Evolutionary conservation across 1,139 yeast species (phyloP).

Genomic region (Debaryomycetaceae sp.): DNA sequence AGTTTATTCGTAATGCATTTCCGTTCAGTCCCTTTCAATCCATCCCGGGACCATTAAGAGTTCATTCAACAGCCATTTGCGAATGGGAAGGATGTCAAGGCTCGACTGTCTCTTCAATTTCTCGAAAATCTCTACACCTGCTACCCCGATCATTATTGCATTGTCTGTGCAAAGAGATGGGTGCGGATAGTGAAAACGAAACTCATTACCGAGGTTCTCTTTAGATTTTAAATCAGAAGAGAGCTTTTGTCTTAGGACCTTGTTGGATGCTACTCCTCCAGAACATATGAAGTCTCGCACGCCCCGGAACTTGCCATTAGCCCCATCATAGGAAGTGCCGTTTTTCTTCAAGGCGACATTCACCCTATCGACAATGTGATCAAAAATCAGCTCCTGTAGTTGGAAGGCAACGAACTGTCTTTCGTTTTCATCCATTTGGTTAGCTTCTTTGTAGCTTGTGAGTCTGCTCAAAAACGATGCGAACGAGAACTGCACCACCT

Average conservation of each 20-base stretch:
- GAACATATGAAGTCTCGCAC: constrained; percentile 70
- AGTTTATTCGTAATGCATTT: constrained; percentile 10
- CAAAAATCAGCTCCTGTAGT: constrained; percentile 64
- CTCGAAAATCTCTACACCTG: constrained; percentile 86
- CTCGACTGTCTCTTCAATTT: constrained; percentile 44
- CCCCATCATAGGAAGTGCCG: constrained; percentile 9
- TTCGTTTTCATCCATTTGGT: constrained; percentile 18
- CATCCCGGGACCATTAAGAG: constrained; percentile 51
- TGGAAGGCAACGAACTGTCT: constrained; percentile 52
- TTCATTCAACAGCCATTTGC: constrained; percentile 72
- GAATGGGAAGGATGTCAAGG: constrained; percentile 52
- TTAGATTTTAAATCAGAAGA: constrained; percentile 24
- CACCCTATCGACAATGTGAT: constrained; percentile 66
- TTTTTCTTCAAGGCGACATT: constrained; percentile 47
- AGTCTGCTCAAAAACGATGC: constrained; percentile 70
- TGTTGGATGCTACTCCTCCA: constrained; percentile 92
- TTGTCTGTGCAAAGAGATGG: constrained; percentile 83
- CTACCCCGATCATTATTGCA: constrained; percentile 97
- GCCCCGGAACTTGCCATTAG: constrained; percentile 35
- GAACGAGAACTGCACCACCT: constrained; percentile 59
- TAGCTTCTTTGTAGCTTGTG: constrained; percentile 22
- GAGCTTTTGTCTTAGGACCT: constrained; percentile 51
- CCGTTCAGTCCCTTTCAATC: constrained; percentile 16
- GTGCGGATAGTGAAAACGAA: constrained; percentile 60
- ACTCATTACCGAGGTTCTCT: constrained; percentile 7